Evolutionary conservation across 2,329 filamentous ascomycete genomes (phyloP), one percentile per base, ranked within the genome.

Genomic region (Pseudogymnoascus sp.): DNA sequence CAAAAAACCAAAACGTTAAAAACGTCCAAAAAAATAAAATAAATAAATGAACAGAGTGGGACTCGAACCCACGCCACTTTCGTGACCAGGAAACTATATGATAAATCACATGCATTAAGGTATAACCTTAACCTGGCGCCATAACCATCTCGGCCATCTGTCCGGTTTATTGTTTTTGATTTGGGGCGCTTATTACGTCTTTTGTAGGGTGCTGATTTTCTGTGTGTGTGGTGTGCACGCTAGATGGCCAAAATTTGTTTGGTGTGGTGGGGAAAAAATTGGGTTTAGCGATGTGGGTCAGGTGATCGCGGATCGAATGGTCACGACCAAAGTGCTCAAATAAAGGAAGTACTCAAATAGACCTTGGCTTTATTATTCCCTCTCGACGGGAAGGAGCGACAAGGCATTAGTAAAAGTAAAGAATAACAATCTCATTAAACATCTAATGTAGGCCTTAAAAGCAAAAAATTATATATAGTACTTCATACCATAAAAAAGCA

Each of bases 1-100:
- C 14, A 38, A 38, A 16, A 38, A 38, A 40, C 14, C 35, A 6
- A n/a, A 37, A 38, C 7, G 2, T 6, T 6, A 4, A 31, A 31
- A 31, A 28, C 26, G 26, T 31, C 6, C 7, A 31, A 31, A 38
- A 16, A n/a, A 38, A 5, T 2, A 16, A 16, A 16, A 16, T 16
- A 40, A 11, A 59, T 22, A 31, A 24, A 19, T 72, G 70, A 74
- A 70, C 70, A 72, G 71, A 72, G 71, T 73, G 72, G 72, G 72
- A 75, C 72, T 74, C 72, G 73, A 75, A 75, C 73, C 72, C 73
- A 74, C 72, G 73, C 73, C 70, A 68, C 70, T 74, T 74, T 72
- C 73, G 70, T 68, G 70, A 74, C 72, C 71, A 74, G 73, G 72
- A 75, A 70, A 72, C 33, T 60, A 33, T 56, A 33, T 56, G 46